A percentile compares a stretch with the other conserved stretches of the same genome.
Conservation (phyloP, 805 yeast species). For the Ogataea wickerhamii region DNA sequence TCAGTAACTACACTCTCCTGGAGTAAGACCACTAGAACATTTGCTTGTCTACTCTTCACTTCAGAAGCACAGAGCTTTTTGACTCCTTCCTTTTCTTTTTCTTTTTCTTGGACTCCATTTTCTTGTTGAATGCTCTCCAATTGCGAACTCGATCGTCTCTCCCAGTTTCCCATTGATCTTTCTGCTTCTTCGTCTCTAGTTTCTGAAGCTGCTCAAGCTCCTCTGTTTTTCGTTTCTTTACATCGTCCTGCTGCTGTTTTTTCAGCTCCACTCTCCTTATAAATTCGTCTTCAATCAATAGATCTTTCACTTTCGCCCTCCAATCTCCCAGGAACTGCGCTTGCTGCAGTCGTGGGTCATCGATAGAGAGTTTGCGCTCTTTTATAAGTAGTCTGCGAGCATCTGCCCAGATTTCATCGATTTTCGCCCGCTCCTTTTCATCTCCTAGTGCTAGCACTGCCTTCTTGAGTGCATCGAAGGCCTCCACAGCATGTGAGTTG, state of each 20-base stretch:
- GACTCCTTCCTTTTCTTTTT: constrained; percentile 44
- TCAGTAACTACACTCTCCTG: no score
- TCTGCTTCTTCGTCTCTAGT: constrained; percentile 32
- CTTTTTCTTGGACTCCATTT: constrained; percentile 44
- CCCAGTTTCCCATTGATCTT: constrained; percentile 58
- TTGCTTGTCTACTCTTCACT: no score
- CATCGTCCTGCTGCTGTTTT: constrained; percentile 40
- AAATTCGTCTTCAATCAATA: constrained; percentile 45
- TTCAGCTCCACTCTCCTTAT: constrained; percentile 40
- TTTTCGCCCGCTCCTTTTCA: constrained; percentile 35
- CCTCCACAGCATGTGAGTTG: constrained; percentile 56
- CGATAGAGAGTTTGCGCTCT: constrained; percentile 34
- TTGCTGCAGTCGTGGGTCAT: constrained; percentile 36
- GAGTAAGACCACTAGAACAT: no score
- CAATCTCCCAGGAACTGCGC: constrained; percentile 37
- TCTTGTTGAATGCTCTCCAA: constrained; percentile 53
- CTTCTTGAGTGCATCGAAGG: constrained; percentile 57
- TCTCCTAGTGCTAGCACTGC: constrained; percentile 44
- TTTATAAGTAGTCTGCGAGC: constrained; percentile 37
- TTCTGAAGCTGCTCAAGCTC: constrained; percentile 28
- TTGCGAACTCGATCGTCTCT: constrained; percentile 54
- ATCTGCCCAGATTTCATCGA: constrained; percentile 44
- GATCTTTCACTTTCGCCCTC: constrained; percentile 40
- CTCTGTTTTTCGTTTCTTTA: constrained; percentile 32
- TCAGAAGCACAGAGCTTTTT: constrained; percentile 38